A percentile compares a stretch with the other conserved stretches of the same genome.
phyloP scores from a whole-genome alignment of 805 yeast genomes.

The Cyberlindnera suaveolens region DNA sequence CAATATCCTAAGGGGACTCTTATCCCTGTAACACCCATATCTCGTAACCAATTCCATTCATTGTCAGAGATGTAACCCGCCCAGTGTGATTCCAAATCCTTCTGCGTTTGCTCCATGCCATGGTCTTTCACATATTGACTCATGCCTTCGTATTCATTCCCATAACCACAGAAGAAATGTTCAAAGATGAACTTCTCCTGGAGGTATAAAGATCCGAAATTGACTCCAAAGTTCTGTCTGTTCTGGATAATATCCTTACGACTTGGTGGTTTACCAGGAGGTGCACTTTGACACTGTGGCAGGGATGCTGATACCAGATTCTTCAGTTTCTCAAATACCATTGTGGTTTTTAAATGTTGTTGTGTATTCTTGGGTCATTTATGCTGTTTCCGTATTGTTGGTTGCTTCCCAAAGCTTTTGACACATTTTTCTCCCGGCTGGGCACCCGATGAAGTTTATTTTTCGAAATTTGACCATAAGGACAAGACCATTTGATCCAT shows the following conservation, averaged over 20 bases:
- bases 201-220: conserved; percentile 76
- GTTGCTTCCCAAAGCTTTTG: too few relatives aligned
- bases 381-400: too few relatives aligned
- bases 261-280: conserved; percentile 27
- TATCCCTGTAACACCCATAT: conserved; percentile 67
- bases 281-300: conserved; percentile 10
- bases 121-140: conserved; percentile 37
- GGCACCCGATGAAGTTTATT: too few relatives aligned
- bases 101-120: conserved; percentile 50
- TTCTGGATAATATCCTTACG: conserved; percentile 47
- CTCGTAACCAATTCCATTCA: conserved; percentile 75
- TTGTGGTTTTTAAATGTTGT: neutral
- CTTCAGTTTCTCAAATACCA: neutral
- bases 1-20: conserved; percentile 91
- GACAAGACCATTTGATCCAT: too few relatives aligned
- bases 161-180: conserved; percentile 52
- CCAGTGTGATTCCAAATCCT: conserved; percentile 62
- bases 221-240: conserved; percentile 74
- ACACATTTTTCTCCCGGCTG: too few relatives aligned
- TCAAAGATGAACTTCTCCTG: conserved; percentile 76
- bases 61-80: conserved; percentile 48
- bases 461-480: too few relatives aligned
- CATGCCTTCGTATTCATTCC: conserved; percentile 72
- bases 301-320: conserved; percentile 16
- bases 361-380: too few relatives aligned